phyloP scores from a whole-genome alignment of 192 early-diverging fungal species.

The Funneliformis mosseae region DNA sequence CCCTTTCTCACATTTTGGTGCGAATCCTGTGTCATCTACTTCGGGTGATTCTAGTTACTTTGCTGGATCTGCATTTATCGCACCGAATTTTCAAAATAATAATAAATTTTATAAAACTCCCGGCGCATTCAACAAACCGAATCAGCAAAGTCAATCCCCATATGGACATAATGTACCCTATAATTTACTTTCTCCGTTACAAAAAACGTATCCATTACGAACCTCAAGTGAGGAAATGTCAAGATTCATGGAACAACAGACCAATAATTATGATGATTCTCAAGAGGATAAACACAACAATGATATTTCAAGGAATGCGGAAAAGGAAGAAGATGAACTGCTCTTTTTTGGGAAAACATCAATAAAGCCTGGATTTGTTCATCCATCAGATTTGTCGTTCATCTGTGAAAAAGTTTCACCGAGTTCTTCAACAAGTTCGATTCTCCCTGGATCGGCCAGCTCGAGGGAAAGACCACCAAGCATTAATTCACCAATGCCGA shows the following conservation, averaged over 20 bases:
- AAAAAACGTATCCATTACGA: neutral
- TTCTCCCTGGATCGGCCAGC: neutral
- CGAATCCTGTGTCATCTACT: neutral
- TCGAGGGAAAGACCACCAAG: neutral
- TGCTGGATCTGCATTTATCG: neutral
- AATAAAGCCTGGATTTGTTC: neutral
- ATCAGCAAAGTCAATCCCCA: neutral
- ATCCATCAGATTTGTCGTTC: neutral
- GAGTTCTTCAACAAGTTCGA: neutral
- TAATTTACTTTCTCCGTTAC: neutral
- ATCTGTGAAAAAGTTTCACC: neutral
- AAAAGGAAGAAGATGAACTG: neutral
- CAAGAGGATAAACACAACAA: neutral
- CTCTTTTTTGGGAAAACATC: neutral
- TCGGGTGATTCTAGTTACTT: neutral
- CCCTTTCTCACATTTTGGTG: neutral
- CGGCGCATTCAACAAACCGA: neutral
- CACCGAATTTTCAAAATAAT: neutral
- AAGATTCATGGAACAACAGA: too few species aligned
- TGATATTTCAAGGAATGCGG: neutral
- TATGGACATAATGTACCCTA: neutral
- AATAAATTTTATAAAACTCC: neutral
- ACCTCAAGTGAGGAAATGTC: neutral
- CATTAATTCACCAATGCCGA: neutral
- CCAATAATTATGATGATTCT: neutral